Evolutionary conservation across 2,329 filamentous ascomycete genomes (phyloP).

Genomic region (Falciphora oryzae): DNA sequence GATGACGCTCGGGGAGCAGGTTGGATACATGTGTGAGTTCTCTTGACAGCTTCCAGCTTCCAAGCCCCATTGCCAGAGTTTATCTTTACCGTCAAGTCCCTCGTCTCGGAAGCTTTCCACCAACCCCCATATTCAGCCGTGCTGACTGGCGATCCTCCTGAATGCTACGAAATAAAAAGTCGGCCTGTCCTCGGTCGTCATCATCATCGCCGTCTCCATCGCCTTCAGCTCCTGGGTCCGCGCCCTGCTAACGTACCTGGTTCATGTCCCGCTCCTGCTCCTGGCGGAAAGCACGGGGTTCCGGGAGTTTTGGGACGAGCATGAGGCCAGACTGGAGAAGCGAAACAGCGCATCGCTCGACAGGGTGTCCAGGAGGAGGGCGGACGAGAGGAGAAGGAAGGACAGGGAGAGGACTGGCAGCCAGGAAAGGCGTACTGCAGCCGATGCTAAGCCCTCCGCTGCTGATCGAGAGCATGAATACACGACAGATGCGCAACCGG

Average conservation of each 20-base stretch:
- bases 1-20: neutral
- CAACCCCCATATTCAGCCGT: neutral
- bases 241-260: conserved; percentile 11
- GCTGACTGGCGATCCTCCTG: neutral
- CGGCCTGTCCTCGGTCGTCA: neutral
- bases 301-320: too few species aligned
- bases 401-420: too few species aligned
- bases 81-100: too few species aligned
- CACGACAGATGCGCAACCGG: too few species aligned
- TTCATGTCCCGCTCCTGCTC: neutral
- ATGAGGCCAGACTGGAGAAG: neutral
- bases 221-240: conserved; percentile 14
- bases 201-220: neutral
- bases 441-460: too few species aligned
- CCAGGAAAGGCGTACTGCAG: too few species aligned
- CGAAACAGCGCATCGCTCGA: neutral
- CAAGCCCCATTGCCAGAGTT: too few species aligned
- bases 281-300: neutral
- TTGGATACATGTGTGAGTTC: neutral
- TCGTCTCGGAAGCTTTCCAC: neutral
- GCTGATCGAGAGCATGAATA: neutral
- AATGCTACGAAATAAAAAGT: neutral
- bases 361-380: too few species aligned
- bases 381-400: too few species aligned
- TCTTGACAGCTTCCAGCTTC: too few species aligned